Evolutionary conservation across 1,139 yeast species (phyloP).

Genomic region (Geotrichum klebahnii): DNA sequence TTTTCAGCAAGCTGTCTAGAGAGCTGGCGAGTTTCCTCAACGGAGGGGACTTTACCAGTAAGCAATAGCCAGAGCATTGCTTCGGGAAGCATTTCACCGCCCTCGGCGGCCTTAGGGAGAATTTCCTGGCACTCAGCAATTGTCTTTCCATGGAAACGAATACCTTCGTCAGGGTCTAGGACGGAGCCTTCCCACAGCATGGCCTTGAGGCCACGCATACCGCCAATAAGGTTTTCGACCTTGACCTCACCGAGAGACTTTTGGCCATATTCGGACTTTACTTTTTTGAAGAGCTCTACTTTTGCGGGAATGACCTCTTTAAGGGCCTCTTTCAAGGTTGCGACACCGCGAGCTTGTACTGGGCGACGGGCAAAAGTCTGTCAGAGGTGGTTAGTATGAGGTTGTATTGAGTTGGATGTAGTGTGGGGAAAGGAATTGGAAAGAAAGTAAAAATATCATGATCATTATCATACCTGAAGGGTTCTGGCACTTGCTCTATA

Average conservation of each 20-base stretch:
- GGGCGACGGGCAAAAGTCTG: too few relatives aligned
- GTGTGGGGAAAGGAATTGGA: not conserved
- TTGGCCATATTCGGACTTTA: constrained; percentile 40
- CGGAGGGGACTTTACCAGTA: constrained; percentile 86
- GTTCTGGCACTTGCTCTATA: constrained; percentile 16
- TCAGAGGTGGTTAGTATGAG: too few relatives aligned
- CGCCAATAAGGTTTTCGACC: constrained; percentile 48
- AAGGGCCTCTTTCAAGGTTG: constrained; percentile 40
- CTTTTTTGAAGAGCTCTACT: constrained; percentile 40
- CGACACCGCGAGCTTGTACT: constrained; percentile 10
- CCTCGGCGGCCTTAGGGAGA: constrained; percentile 49
- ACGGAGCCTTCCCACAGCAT: constrained; percentile 55
- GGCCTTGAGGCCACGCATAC: constrained; percentile 53
- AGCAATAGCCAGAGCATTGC: constrained; percentile 88
- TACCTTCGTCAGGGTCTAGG: constrained; percentile 52
- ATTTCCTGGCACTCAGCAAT: constrained; percentile 49
- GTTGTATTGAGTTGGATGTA: constrained; percentile 4
- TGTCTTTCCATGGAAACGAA: constrained; percentile 52
- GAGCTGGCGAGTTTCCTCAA: constrained; percentile 66
- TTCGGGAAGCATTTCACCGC: constrained; percentile 64
- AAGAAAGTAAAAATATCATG: not conserved
- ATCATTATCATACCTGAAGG: constrained; percentile 9
- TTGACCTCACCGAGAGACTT: constrained; percentile 45
- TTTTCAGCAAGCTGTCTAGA: constrained; percentile 82
- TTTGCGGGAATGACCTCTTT: constrained; percentile 44